A percentile compares a stretch with the other conserved stretches of the same genome.
These are phyloP conservation scores for Immersiporthe knoxdaviesiana DNA, from an alignment of 2,329 filamentous ascomycete genomes.

Conservation along the genomic window DNA sequence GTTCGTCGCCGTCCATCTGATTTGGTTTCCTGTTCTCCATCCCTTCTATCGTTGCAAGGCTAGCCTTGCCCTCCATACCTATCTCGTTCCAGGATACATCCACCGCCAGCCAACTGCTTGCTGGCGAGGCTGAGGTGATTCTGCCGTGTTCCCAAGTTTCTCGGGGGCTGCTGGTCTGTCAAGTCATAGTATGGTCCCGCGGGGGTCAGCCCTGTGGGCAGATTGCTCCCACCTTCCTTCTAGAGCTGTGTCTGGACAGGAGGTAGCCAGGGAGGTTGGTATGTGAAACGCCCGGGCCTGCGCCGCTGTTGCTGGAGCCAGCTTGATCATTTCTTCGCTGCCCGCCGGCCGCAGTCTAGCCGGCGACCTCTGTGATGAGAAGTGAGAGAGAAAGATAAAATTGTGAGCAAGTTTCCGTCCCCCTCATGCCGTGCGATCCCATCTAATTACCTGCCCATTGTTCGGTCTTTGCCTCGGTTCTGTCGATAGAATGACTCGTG, in stretches of 20 bases:
- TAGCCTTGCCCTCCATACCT: slow-evolving; percentile 22
- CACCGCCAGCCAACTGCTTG: background rate
- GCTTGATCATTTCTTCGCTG: background rate
- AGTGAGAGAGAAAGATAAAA: background rate
- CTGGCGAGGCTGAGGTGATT: slow-evolving; percentile 8
- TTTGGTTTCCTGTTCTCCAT: background rate
- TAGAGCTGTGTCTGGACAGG: background rate
- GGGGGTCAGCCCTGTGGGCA: slow-evolving; percentile 20
- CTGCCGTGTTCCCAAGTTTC: background rate
- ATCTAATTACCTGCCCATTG: background rate
- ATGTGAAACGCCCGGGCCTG: slow-evolving; percentile 13
- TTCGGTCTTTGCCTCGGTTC: background rate
- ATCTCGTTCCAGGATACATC: slow-evolving; percentile 5
- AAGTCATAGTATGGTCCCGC: background rate
- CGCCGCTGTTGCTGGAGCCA: slow-evolving; percentile 13
- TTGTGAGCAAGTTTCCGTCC: background rate
- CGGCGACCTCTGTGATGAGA: background rate
- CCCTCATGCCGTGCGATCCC: too few relatives aligned
- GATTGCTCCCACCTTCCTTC: too few relatives aligned
- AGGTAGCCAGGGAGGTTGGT: background rate
- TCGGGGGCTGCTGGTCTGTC: background rate
- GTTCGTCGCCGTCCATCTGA: background rate
- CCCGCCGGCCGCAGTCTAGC: background rate
- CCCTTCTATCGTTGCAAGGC: slow-evolving; percentile 13
- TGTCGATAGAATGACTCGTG: background rate